Evolutionary conservation across 306 rosid genomes (phyloP).

Genomic region (Luffa acutangula): DNA sequence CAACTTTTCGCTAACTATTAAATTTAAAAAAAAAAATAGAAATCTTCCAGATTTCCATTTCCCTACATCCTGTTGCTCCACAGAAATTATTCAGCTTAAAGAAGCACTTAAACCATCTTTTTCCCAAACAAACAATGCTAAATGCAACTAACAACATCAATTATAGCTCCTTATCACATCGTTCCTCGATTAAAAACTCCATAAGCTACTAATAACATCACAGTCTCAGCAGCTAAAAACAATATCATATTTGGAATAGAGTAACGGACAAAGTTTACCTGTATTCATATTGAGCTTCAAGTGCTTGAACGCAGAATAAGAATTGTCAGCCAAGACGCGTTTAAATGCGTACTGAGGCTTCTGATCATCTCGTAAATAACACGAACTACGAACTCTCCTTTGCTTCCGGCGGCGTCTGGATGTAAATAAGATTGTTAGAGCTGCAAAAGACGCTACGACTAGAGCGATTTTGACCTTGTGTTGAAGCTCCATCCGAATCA

Average conservation of each 20-base stretch:
- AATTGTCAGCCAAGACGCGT: slow-evolving; percentile 69
- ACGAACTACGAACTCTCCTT: slow-evolving; percentile 26
- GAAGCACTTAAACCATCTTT: background rate
- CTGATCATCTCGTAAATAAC: slow-evolving; percentile 49
- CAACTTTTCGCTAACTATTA: background rate
- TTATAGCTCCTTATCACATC: background rate
- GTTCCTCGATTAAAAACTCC: background rate
- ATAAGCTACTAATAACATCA: background rate
- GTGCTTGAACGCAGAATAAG: slow-evolving; percentile 63
- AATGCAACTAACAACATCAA: background rate
- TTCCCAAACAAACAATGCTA: background rate
- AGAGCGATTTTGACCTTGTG: slow-evolving; percentile 30
- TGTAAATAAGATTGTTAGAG: slow-evolving; percentile 41
- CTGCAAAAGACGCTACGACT: slow-evolving; percentile 39
- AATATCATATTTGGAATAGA: background rate
- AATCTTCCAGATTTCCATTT: slow-evolving; percentile 2
- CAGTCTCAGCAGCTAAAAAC: background rate
- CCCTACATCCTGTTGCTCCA: background rate
- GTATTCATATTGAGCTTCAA: slow-evolving; percentile 14
- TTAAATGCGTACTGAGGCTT: slow-evolving; percentile 66
- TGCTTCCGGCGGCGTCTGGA: slow-evolving; percentile 26
- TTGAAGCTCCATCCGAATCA: slow-evolving; percentile 24
- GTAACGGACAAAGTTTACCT: slow-evolving; percentile 16
- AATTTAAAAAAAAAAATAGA: background rate
- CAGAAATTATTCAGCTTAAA: background rate